phyloP scores from a whole-genome alignment of 306 rosid genomes.

The Hippophae tibetana region DNA sequence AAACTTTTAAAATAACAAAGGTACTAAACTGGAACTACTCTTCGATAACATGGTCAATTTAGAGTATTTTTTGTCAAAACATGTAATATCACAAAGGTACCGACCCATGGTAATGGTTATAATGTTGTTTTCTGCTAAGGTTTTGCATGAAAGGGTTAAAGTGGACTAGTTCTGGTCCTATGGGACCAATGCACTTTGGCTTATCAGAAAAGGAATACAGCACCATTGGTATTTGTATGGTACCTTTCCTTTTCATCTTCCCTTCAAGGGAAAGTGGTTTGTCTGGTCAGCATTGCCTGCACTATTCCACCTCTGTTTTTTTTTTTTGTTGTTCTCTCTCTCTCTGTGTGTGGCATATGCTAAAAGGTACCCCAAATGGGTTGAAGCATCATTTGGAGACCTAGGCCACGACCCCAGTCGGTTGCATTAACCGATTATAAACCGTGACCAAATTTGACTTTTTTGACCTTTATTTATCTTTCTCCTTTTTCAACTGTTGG shows the following conservation, averaged over 20 bases:
- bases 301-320: not conserved
- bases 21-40: too few species aligned
- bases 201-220: constrained; percentile 27
- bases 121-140: constrained; percentile 34
- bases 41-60: too few species aligned
- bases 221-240: constrained; percentile 4
- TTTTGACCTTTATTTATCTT: too few species aligned
- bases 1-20: too few species aligned
- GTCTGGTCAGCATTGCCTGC: constrained; percentile 37
- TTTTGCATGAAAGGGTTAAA: constrained; percentile 27
- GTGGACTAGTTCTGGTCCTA: constrained; percentile 23
- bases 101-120: constrained; percentile 9
- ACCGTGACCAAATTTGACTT: too few species aligned
- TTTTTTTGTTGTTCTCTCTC: constrained; percentile 5
- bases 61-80: too few species aligned
- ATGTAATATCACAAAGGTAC: too few species aligned
- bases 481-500: too few species aligned
- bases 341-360: not conserved
- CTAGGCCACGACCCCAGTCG: too few species aligned
- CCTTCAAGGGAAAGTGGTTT: constrained; percentile 28
- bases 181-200: constrained; percentile 40
- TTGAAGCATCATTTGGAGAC: too few species aligned
- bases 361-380: too few species aligned
- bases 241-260: constrained; percentile 26
- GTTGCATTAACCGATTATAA: too few species aligned